Evolutionary conservation across 2,329 filamentous ascomycete species (phyloP).

Genomic region (Scedosporium dehoogii): DNA sequence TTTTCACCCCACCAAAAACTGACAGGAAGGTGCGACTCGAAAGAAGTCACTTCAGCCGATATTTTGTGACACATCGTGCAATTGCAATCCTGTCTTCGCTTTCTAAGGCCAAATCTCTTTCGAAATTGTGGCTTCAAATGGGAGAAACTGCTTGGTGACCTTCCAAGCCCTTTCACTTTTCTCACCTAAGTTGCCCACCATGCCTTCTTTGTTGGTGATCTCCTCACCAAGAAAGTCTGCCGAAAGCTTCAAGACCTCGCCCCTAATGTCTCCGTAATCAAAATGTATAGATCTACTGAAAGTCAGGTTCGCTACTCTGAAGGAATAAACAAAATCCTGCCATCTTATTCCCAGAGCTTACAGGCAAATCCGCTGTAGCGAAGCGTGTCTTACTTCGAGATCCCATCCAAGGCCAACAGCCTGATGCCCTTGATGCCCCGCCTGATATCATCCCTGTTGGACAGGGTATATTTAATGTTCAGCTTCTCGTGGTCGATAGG

Average conservation of each 20-base stretch:
- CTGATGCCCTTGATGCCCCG: slow-evolving; percentile 34
- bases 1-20: neutral
- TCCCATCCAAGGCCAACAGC: slow-evolving; percentile 56
- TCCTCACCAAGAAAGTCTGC: slow-evolving; percentile 79
- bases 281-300: slow-evolving; percentile 86
- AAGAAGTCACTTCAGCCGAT: neutral
- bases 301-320: slow-evolving; percentile 31
- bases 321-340: too few relatives aligned
- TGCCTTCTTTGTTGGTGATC: slow-evolving; percentile 86
- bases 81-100: neutral
- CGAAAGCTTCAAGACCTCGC: slow-evolving; percentile 65
- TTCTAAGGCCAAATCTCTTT: neutral
- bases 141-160: neutral
- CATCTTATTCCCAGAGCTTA: too few relatives aligned
- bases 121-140: neutral
- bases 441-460: slow-evolving; percentile 72
- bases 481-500: slow-evolving; percentile 73
- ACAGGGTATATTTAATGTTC: slow-evolving; percentile 78
- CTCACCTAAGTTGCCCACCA: slow-evolving; percentile 2
- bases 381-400: slow-evolving; percentile 73
- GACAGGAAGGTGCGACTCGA: neutral
- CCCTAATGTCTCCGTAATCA: slow-evolving; percentile 64
- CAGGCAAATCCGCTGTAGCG: slow-evolving; percentile 30
- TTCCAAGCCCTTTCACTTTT: neutral
- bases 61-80: neutral